Evolutionary conservation across 1,139 yeast genomes (phyloP), one percentile per base, ranked within the genome.

Genomic region (Geotrichum australiense): DNA sequence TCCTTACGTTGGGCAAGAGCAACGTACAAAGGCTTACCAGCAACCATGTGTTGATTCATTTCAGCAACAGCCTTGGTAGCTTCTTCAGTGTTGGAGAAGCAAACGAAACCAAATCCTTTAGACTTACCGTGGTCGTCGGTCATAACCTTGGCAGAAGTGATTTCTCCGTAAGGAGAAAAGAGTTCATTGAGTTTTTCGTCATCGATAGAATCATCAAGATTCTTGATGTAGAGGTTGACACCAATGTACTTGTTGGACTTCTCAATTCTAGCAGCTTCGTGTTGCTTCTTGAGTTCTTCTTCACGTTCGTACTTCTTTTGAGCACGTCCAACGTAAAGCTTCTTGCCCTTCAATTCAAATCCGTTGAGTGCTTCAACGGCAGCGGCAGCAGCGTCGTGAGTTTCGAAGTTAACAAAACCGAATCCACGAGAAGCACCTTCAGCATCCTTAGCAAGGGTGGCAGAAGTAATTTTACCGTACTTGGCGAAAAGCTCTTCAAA

Each of bases 1-100:
- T 91, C 98, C 74, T 87, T 89, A 70, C 96, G 85, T 78, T 91
- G 98, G 59, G 98, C 98, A 64, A 93, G 80, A 52, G 97, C 96
- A 69, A 91, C 99, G 66, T 91, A 91, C 64, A 91, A 76, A 61
- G 98, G 98, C 77, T 93, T 91, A 65, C 93, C 89, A 59, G 79
- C 80, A 59, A 91, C 78, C 84, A 91, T 84, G 67, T 91, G 84
- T 73, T 89, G 96, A 78, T 89, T 87, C 96, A 91, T 89, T 74
- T 91, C 98, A 58, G 93, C 78, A 65, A 89, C 87, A 53, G 99
- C 99, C 74, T 87, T 87, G 59, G 96, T 85, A 56, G 99, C 98
- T 76, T 91, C 98, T 69, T 91, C 98, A 61, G 97, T 96, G 53
- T 94, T 71, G 46, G 96, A 80, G 82, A 83, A 93, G 71, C 98